phyloP scores from a whole-genome alignment of 331 rosid species.

The Arachis monticola region DNA sequence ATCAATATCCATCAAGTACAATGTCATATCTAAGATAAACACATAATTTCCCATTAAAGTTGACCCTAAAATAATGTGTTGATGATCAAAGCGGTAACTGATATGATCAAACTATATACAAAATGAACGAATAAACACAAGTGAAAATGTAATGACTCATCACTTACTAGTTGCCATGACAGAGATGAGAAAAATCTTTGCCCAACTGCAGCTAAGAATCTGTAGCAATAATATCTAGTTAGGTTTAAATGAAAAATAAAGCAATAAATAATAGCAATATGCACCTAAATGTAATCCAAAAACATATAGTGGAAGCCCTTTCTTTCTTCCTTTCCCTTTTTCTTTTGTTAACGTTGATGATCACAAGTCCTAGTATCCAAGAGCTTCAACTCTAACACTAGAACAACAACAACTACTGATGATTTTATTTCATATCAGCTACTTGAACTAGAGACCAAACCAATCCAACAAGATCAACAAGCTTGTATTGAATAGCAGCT shows the following conservation, averaged over 20 bases:
- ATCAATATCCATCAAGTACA: neutral
- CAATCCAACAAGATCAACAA: constrained; percentile 2
- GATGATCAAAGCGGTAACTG: neutral
- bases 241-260: neutral
- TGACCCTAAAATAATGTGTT: neutral
- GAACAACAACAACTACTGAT: no score
- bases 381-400: constrained; percentile 33
- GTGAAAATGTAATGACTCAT: neutral
- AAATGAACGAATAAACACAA: neutral
- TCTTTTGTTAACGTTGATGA: constrained; percentile 42
- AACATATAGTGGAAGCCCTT: neutral
- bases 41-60: neutral
- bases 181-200: constrained; percentile 27
- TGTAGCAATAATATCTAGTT: constrained; percentile 4
- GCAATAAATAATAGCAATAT: constrained; percentile 7
- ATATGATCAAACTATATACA: constrained; percentile 6
- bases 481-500: neutral
- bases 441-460: constrained; percentile 7
- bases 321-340: neutral
- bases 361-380: constrained; percentile 52
- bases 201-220: constrained; percentile 29
- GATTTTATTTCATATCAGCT: neutral
- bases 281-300: neutral
- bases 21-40: neutral
- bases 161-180: constrained; percentile 51